These are phyloP conservation scores for Microcos paniculata DNA, from an alignment of 345 rosid species.

Conservation along the genomic window DNA sequence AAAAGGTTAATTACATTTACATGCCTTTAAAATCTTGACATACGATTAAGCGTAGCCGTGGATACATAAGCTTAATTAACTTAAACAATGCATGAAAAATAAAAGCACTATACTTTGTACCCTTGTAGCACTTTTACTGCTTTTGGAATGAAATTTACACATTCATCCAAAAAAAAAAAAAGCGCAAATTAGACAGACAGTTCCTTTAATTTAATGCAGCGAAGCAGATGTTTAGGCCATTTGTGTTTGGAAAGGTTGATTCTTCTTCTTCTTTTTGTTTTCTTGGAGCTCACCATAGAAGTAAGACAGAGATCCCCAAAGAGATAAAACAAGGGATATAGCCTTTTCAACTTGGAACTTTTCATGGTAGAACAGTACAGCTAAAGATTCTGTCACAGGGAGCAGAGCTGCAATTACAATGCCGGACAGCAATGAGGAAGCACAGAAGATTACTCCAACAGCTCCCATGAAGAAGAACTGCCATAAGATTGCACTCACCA, in stretches of 20 bases:
- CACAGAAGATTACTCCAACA: constrained; percentile 26
- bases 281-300: constrained; percentile 32
- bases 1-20: too few relatives aligned
- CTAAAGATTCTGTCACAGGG: constrained; percentile 33
- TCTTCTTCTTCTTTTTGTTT: constrained; percentile 16
- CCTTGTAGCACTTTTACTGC: too few relatives aligned
- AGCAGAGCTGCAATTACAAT: constrained; percentile 30
- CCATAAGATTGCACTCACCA: constrained; percentile 27
- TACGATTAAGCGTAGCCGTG: too few relatives aligned
- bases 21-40: too few relatives aligned
- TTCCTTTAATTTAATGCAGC: background rate
- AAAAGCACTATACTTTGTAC: too few relatives aligned
- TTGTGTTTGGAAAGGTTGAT: background rate
- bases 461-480: constrained; percentile 45
- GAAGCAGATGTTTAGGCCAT: background rate
- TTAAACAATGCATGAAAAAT: too few relatives aligned
- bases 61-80: background rate
- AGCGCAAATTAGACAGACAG: background rate
- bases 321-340: constrained; percentile 25
- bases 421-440: constrained; percentile 33
- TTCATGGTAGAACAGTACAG: constrained; percentile 31
- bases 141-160: too few relatives aligned
- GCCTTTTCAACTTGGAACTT: constrained; percentile 20
- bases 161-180: too few relatives aligned
- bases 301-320: constrained; percentile 37